phyloP scores from a whole-genome alignment of 2,329 filamentous ascomycete genomes.

The Monilinia laxa region DNA sequence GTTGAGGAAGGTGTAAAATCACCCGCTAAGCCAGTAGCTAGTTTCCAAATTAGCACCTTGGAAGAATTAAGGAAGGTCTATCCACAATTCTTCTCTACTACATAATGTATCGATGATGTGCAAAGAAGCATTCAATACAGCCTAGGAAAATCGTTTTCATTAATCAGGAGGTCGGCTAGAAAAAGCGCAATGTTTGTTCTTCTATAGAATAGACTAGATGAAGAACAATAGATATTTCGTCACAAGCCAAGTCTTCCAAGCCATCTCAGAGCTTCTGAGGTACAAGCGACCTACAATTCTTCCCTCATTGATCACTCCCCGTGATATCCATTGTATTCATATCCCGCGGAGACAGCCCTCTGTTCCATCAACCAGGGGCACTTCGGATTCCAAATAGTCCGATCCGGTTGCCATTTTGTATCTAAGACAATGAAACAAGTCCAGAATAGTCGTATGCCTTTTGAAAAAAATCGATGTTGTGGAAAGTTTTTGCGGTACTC shows the following conservation, averaged over 20 bases:
- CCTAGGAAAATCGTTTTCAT: conserved; percentile 14
- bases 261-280: neutral
- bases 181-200: neutral
- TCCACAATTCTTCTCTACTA: conserved; percentile 79
- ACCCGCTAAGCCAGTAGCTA: conserved; percentile 64
- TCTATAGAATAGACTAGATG: conserved; percentile 11
- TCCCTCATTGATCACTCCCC: neutral
- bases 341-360: conserved; percentile 69
- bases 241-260: neutral
- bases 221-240: neutral
- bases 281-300: neutral
- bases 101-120: conserved; percentile 5
- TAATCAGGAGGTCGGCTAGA: neutral
- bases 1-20: conserved; percentile 71
- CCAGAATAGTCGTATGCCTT: neutral
- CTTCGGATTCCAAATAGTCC: conserved; percentile 86
- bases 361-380: conserved; percentile 86
- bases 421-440: neutral
- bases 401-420: neutral
- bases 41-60: conserved; percentile 73
- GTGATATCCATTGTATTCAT: neutral
- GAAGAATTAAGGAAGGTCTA: conserved; percentile 74
- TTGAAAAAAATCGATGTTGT: neutral
- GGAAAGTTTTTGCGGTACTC: neutral
- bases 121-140: neutral